phyloP scores from a whole-genome alignment of 2,329 filamentous ascomycete species.

The Phaeosphaeria sp. region DNA sequence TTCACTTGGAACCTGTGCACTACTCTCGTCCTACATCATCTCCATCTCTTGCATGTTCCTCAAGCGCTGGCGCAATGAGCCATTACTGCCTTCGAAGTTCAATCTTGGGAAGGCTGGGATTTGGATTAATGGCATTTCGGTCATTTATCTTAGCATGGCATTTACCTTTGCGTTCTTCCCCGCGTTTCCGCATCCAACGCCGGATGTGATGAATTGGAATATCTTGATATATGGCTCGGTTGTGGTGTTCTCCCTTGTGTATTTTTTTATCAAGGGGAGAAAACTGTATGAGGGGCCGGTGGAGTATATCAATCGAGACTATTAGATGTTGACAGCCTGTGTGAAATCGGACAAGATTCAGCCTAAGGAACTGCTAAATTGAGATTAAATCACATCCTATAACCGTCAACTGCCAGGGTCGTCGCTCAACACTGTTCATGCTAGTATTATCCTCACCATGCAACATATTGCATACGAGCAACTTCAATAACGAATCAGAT shows the following conservation, averaged over 20 bases:
- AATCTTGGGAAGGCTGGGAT: constrained; percentile 54
- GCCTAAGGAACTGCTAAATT: no score
- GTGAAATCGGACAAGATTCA: no score
- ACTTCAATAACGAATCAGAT: no score
- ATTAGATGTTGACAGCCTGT: constrained; percentile 1
- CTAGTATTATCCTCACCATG: no score
- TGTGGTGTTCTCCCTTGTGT: constrained; percentile 51
- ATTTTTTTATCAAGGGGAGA: constrained; percentile 51
- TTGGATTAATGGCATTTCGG: constrained; percentile 50
- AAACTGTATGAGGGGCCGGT: constrained; percentile 49
- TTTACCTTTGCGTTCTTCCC: constrained; percentile 57
- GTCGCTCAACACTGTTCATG: no score
- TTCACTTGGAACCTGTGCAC: constrained; percentile 27
- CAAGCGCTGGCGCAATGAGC: constrained; percentile 51
- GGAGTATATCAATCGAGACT: constrained; percentile 26
- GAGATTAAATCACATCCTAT: no score
- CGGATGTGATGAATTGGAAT: constrained; percentile 57
- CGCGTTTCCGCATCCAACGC: constrained; percentile 27
- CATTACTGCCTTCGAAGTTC: constrained; percentile 54
- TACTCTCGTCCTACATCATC: constrained; percentile 41
- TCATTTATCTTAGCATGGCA: constrained; percentile 49
- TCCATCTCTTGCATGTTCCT: constrained; percentile 56
- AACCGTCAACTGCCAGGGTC: no score
- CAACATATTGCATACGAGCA: no score
- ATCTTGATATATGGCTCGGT: constrained; percentile 55